These are phyloP conservation scores for Echeveria elegans DNA, from an alignment of 164 flowering plant genomes.

Conservation along the genomic window DNA sequence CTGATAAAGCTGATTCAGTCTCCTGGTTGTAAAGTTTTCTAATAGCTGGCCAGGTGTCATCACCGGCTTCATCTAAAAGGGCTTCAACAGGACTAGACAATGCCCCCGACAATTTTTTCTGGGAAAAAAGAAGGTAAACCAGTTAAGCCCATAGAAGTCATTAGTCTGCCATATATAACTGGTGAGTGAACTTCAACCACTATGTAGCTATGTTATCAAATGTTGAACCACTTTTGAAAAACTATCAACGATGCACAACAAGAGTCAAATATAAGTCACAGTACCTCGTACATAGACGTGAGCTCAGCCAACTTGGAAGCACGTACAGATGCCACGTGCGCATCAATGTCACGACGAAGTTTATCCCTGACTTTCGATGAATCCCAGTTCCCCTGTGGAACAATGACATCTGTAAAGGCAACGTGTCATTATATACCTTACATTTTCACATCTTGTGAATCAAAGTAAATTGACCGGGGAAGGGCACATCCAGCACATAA, in stretches of 20 bases:
- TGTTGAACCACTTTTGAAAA: background rate
- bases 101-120: constrained; percentile 72
- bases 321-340: constrained; percentile 68
- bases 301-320: constrained; percentile 71
- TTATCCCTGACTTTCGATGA: constrained; percentile 69
- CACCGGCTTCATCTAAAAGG: constrained; percentile 73
- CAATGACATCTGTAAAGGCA: constrained; percentile 41
- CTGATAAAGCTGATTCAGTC: constrained; percentile 66
- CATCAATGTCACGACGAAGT: constrained; percentile 79
- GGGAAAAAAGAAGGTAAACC: constrained; percentile 11
- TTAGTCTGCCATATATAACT: background rate
- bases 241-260: background rate
- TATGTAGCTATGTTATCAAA: background rate
- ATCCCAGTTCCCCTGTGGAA: constrained; percentile 75
- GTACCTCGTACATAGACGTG: constrained; percentile 66
- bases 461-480: background rate
- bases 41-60: constrained; percentile 90
- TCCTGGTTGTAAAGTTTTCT: constrained; percentile 73
- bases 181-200: background rate
- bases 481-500: background rate
- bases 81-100: constrained; percentile 83
- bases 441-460: background rate
- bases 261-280: background rate
- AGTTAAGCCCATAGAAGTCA: background rate
- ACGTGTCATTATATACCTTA: background rate